Percentiles rank a stretch among this genome's conserved stretches.
phyloP scores from a whole-genome alignment of 768 basidiomycete genomes.

The Xerocomus brunneocitrinus region DNA sequence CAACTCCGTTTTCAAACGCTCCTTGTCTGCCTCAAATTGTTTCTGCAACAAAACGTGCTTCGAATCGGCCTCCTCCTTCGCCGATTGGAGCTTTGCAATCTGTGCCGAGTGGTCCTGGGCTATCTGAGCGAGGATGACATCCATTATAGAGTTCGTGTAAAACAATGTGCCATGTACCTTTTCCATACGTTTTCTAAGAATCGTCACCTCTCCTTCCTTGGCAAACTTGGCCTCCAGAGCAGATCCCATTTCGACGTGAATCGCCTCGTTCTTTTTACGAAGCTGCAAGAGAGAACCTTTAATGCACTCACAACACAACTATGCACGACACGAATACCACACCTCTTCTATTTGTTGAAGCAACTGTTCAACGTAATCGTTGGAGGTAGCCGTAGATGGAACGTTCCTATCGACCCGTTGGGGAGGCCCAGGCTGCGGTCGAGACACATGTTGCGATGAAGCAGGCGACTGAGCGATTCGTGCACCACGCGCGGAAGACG shows the following conservation, averaged over 20 bases:
- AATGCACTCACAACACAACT: slow-evolving; percentile 9
- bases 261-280: slow-evolving; percentile 43
- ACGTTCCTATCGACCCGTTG: slow-evolving; percentile 6
- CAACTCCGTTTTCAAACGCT: slow-evolving; percentile 63
- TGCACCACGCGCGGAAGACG: slow-evolving; percentile 14
- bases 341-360: slow-evolving; percentile 47
- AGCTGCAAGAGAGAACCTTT: slow-evolving; percentile 37
- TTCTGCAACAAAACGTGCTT: slow-evolving; percentile 53
- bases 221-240: slow-evolving; percentile 48
- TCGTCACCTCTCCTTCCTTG: slow-evolving; percentile 69
- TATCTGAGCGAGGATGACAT: slow-evolving; percentile 34
- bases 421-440: slow-evolving; percentile 10
- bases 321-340: slow-evolving; percentile 13
- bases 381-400: slow-evolving; percentile 1
- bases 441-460: slow-evolving; percentile 19
- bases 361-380: slow-evolving; percentile 16
- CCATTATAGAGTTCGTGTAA: neutral
- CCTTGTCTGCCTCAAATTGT: slow-evolving; percentile 62
- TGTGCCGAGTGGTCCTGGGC: slow-evolving; percentile 56
- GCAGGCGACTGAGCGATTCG: slow-evolving; percentile 9
- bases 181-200: slow-evolving; percentile 61
- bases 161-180: slow-evolving; percentile 40
- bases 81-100: slow-evolving; percentile 49
- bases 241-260: slow-evolving; percentile 42
- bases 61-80: slow-evolving; percentile 58